These are phyloP conservation scores for Mallotus repandus DNA, from an alignment of 441 rosid species.

Conservation along the genomic window DNA sequence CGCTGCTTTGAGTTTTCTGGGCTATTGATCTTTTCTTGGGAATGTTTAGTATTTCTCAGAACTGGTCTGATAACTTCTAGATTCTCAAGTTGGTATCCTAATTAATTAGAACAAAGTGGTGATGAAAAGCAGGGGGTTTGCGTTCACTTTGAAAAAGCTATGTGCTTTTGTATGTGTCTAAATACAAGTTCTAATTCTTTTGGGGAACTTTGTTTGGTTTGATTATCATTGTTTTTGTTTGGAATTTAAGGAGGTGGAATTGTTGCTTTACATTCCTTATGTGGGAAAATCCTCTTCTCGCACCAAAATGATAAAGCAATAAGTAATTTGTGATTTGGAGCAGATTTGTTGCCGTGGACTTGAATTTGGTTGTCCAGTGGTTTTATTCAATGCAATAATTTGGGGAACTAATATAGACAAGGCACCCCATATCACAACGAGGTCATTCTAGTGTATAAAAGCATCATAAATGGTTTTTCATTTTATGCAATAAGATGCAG, in stretches of 20 bases:
- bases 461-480: background rate
- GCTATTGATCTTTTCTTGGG: background rate
- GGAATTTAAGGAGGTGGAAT: constrained; percentile 14
- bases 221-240: too few relatives aligned
- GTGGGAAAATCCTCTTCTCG: constrained; percentile 6
- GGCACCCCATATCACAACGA: constrained; percentile 5
- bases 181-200: constrained; percentile 5
- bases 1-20: background rate
- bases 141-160: constrained; percentile 9
- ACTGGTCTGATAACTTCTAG: too few relatives aligned
- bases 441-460: constrained; percentile 16
- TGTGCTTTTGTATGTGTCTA: constrained; percentile 10
- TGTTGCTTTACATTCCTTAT: constrained; percentile 11
- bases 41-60: background rate
- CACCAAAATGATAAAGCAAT: constrained; percentile 12
- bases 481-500: constrained; percentile 53
- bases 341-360: constrained; percentile 12
- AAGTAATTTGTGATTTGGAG: constrained; percentile 18
- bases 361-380: constrained; percentile 20
- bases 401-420: background rate
- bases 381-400: constrained; percentile 8
- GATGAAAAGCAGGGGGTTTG: background rate
- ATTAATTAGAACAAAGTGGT: too few relatives aligned
- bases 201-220: too few relatives aligned
- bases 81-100: too few relatives aligned